Base-by-base conservation (phyloP, 371 early-diverging fungal genomes). In the Coemansia sp. region DNA sequence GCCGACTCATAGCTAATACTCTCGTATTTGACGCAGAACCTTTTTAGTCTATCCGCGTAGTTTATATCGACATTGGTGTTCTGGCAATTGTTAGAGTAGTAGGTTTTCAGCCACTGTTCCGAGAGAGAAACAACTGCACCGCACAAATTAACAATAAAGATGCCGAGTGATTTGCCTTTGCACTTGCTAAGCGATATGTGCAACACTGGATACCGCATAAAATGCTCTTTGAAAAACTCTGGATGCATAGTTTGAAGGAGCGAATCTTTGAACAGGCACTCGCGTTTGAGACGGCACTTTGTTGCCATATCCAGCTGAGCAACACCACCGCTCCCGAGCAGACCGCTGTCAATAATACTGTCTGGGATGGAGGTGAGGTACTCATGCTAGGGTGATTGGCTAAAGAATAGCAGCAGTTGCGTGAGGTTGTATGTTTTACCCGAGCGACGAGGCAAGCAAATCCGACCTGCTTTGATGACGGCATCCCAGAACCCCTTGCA, bases 351-450 rank as follows among this genome's bases (percentile, higher is more conserved):
- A 11, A 72, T n/a, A 15, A 63, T 39, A 7, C 19, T 60, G 24
- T 55, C 65, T 5, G 75, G 26, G 0, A 75, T 60, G 0, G 3
- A 13, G 5, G 51, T 36, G 3, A 75, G 4, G 0, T 64, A 15
- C 0, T 28, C 67, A 0, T 57, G 36, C 49, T 70, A 71, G 0
- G 59, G 71, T 0, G 52, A 48, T 21, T 19, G 17, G 55, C 76
- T 75, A 40, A 70, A 75, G 58, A 71, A 75, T 21, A 75, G 32
- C 51, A 71, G 49, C 15, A 75, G 58, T 46, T 71, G 71, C 0
- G 68, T 71, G 58, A 75, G 55, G 40, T 75, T 75, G 51, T 75
- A 75, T 0, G 76, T 75, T 46, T 75, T 75, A 4, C 76, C 68
- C 3, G 71, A 75, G 17, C 68, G 71, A 3, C 71, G 65, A 0